These are phyloP conservation scores for Neostapfia colusana DNA, from an alignment of 176 grass and related monocot species.

Conservation along the genomic window DNA sequence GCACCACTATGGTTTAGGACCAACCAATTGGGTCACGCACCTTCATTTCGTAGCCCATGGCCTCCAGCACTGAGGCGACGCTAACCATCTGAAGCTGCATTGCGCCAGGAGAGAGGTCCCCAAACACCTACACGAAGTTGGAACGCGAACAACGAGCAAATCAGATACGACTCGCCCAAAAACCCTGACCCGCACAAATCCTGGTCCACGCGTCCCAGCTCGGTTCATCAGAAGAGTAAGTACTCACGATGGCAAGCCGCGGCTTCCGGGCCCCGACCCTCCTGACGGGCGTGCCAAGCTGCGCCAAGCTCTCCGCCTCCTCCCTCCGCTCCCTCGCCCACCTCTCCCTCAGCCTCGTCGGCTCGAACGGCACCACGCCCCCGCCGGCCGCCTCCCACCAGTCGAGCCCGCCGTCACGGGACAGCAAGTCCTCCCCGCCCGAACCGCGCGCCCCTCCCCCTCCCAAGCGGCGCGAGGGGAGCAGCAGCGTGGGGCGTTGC, in stretches of 20 bases:
- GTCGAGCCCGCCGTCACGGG: neutral
- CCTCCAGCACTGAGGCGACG: constrained; percentile 69
- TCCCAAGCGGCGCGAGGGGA: constrained; percentile 22
- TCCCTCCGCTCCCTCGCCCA: constrained; percentile 65
- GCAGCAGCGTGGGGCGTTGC: constrained; percentile 6
- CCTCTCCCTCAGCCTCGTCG: constrained; percentile 66
- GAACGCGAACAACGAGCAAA: constrained; percentile 25
- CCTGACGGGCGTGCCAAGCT: constrained; percentile 43
- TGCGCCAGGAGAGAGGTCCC: constrained; percentile 65
- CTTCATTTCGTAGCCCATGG: constrained; percentile 88
- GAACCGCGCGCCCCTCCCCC: neutral
- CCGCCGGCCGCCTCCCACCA: constrained; percentile 48
- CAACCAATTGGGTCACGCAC: constrained; percentile 39
- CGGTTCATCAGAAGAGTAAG: neutral
- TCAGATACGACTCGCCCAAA: constrained; percentile 18
- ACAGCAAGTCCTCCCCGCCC: neutral
- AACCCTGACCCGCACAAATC: constrained; percentile 14
- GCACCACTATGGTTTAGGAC: neutral
- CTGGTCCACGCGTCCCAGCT: neutral
- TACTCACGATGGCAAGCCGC: constrained; percentile 78
- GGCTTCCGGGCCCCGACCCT: constrained; percentile 65
- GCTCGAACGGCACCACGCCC: constrained; percentile 67
- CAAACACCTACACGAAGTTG: constrained; percentile 59
- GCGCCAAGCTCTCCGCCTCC: constrained; percentile 51
- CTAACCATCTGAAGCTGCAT: constrained; percentile 94